Percentiles rank a stretch among this genome's conserved stretches.
Conservation (phyloP, 805 yeast species). For the Hanseniaspora valbyensis region DNA sequence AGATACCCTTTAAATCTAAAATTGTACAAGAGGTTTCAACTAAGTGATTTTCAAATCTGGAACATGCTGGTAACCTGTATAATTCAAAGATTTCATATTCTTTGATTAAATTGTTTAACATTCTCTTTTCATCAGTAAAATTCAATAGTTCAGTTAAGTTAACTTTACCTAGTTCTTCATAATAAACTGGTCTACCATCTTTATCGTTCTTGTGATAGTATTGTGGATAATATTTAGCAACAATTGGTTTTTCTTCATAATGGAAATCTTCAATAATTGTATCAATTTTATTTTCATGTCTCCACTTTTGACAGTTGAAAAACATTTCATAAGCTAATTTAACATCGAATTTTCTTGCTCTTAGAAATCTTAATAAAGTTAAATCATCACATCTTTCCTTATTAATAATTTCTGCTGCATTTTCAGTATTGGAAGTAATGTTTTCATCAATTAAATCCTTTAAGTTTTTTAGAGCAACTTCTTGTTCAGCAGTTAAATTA, state of each 20-base stretch:
- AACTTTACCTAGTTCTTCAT: constrained; percentile 87
- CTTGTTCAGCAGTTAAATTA: constrained; percentile 58
- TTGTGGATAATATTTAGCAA: constrained; percentile 86
- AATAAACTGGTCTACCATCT: constrained; percentile 93
- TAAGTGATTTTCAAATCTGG: constrained; percentile 64
- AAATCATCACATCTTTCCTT: constrained; percentile 73
- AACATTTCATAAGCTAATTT: constrained; percentile 72
- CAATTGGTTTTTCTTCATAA: constrained; percentile 84
- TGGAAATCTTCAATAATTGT: constrained; percentile 79
- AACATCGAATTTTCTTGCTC: constrained; percentile 91
- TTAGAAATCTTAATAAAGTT: constrained; percentile 67
- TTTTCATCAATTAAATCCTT: constrained; percentile 45
- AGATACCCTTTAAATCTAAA: constrained; percentile 88
- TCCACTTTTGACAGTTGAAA: constrained; percentile 81
- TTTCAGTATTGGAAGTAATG: constrained; percentile 41
- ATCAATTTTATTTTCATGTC: constrained; percentile 74
- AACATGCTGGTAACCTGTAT: constrained; percentile 86
- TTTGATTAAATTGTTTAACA: constrained; percentile 93
- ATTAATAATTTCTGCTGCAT: constrained; percentile 5
- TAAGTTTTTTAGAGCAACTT: constrained; percentile 45
- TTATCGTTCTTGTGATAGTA: constrained; percentile 94
- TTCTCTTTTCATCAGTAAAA: constrained; percentile 88
- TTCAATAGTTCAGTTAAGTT: constrained; percentile 84
- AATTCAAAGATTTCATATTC: constrained; percentile 86
- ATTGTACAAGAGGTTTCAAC: constrained; percentile 96